Evolutionary conservation across 345 rosid genomes (phyloP), one percentile per base, ranked within the genome.

Genomic region (Eucalyptus curtisii): DNA sequence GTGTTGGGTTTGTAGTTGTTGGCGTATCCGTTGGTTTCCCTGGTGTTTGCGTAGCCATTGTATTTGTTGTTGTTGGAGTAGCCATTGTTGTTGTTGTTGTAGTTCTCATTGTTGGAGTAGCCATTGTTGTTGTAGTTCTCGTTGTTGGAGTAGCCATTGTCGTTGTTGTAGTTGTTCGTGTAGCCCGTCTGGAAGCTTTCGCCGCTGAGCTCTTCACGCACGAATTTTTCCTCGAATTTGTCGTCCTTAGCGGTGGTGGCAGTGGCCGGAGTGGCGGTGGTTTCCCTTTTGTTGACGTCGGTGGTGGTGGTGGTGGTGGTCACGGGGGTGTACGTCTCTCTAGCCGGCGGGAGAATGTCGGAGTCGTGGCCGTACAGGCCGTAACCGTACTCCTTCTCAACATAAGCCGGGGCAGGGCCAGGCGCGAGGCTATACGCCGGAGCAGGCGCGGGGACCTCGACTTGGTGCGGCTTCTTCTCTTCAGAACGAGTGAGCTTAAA

Each of bases 361-460:
- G 94, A 91, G 19, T 91, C 94, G 45, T 88, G 91, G 37, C 94
- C 95, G n/a, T 91, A 95, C 88, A 52, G 85, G 82, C 94, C 95
- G 42, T 93, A 88, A 19, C 94, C 94, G 8, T 52, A 52, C 86
- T 89, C 90, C 71, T 82, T 90, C 91, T 88, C 90, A 2, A 86
- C 86, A 49, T 30, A 19, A 80, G 66, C 85, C 12, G 89, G 89
- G 20, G 88, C 49, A 25, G 89, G 91, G 4, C 89, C 90, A 17
- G 87, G 89, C 6, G 89, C 89, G 5, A 90, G 93, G 47, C 91
- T 86, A 90, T 71, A 20, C 27, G 71, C 88, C 88, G 86, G 68
- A 22, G 90, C 31, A 89, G 90, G 20, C 13, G 86, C 88, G 7
- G 90, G 90, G 90, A 17, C 27, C 81, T 48, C 47, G n/a, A 40